Conservation (phyloP, 805 yeast genomes). For the Candida sanyiensis region DNA sequence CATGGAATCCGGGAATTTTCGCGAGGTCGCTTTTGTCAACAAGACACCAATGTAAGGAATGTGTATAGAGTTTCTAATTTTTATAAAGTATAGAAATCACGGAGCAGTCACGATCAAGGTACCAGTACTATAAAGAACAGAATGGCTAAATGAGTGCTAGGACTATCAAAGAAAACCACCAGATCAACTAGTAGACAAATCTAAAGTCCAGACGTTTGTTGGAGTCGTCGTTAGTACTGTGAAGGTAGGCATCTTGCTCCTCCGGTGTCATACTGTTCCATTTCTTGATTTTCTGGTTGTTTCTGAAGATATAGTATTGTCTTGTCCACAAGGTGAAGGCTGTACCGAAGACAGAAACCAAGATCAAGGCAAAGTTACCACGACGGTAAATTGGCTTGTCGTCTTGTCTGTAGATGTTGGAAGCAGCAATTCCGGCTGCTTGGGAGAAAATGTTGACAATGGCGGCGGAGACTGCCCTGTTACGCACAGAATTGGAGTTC, state of each 20-base stretch:
- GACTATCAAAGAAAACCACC: no score
- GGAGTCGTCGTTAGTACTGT: constrained; percentile 44
- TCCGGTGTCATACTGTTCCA: constrained; percentile 49
- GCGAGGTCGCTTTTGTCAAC: no score
- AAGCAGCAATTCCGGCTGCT: constrained; percentile 47
- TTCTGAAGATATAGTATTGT: constrained; percentile 32
- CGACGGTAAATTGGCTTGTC: constrained; percentile 53
- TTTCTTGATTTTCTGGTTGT: constrained; percentile 34
- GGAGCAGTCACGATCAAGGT: no score
- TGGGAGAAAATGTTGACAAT: constrained; percentile 61
- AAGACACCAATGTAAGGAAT: no score
- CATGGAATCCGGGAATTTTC: neutral
- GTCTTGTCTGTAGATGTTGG: constrained; percentile 48
- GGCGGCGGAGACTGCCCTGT: constrained; percentile 59
- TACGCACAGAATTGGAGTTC: constrained; percentile 54
- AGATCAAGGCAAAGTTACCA: constrained; percentile 39
- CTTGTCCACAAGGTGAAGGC: constrained; percentile 21
- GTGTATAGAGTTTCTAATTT: no score
- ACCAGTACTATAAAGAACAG: no score
- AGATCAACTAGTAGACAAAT: constrained; percentile 21
- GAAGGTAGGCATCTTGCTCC: constrained; percentile 43
- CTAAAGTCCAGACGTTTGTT: constrained; percentile 50
- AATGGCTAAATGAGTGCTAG: no score
- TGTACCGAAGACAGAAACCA: neutral
- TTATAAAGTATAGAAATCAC: no score